Evolutionary conservation across 2,329 filamentous ascomycete species (phyloP), one percentile per base, ranked within the genome.

Genomic region (Emergomyces pasteurianus): DNA sequence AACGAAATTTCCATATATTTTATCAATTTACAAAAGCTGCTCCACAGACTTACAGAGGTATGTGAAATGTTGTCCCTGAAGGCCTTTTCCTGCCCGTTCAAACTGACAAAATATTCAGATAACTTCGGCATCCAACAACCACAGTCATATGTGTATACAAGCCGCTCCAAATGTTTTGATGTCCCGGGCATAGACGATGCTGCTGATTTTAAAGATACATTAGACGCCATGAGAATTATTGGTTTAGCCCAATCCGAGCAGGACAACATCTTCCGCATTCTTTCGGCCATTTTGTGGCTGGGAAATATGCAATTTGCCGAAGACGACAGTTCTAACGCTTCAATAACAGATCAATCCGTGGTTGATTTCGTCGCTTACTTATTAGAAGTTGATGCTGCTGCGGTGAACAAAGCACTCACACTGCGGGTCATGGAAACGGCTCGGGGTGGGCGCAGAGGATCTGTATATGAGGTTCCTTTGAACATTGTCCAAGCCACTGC

Each of bases 1-100:
- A 99, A 81, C 86, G 94, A 67, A 97, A 96, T 77, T 99, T 99
- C 75, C 94, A 99, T 77, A 97, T 99, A 70, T 99, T 99, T 75
- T 99, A 99, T 77, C 94, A 99, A 75, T 96, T 97, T 75, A 90
- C 94, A 54, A 99, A 97, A 77, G 91, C 89, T 3, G 92, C 92
- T 10, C 88, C 91, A n/a, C 82, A 87, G 67, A 84, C 87, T 62
- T 95, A 97, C 75, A 83, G 90, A 72, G 79, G 79, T 81, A 74
- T 62, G 71, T 58, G 55, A 38, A 18, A 54, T 46, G 60, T 38
- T 57, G 34, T 28, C 21, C 28, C 14, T 36, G 49, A 21, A n/a
- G 14, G 8, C 47, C 43, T 52, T 31, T 36, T 23, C 10, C 18
- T 18, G 18, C 57, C 12, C 38, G 18, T 12, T 12, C 18, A 34